Evolutionary conservation across 495 filamentous ascomycete species (phyloP).

Genomic region (Penicillium dipodomyicola): DNA sequence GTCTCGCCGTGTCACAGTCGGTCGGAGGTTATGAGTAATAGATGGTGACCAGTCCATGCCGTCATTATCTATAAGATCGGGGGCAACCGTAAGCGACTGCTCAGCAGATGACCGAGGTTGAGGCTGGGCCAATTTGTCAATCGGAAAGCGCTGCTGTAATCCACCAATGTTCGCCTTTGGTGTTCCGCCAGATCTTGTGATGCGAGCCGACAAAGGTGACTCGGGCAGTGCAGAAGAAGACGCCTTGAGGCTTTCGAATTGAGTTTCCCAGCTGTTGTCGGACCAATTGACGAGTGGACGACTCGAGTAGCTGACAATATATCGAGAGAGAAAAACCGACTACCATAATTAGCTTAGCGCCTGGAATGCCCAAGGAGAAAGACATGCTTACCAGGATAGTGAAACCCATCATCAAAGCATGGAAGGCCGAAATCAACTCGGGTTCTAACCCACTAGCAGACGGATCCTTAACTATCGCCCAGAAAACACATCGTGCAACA

Average conservation of each 20-base stretch:
- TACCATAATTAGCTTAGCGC: constrained; percentile 31
- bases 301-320: constrained; percentile 50
- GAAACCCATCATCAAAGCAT: constrained; percentile 55
- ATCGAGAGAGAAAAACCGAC: constrained; percentile 43
- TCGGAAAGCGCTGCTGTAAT: constrained; percentile 37
- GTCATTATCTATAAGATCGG: constrained; percentile 41
- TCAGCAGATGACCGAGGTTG: constrained; percentile 26
- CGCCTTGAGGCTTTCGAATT: constrained; percentile 29
- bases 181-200: constrained; percentile 18
- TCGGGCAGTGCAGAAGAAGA: constrained; percentile 21
- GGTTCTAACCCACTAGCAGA: constrained; percentile 43
- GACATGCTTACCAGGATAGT: constrained; percentile 52
- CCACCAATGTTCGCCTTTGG: constrained; percentile 21
- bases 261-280: constrained; percentile 39
- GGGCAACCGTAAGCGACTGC: constrained; percentile 31
- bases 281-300: constrained; percentile 56
- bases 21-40: constrained; percentile 43
- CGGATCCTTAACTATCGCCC: constrained; percentile 49
- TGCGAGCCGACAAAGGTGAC: constrained; percentile 9
- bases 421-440: constrained; percentile 45
- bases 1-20: constrained; percentile 36
- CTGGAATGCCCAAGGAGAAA: background rate
- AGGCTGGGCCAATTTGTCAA: constrained; percentile 37
- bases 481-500: constrained; percentile 53
- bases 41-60: constrained; percentile 87